phyloP scores from a whole-genome alignment of 768 basidiomycete species.

The Fistulinella prunicolor region DNA sequence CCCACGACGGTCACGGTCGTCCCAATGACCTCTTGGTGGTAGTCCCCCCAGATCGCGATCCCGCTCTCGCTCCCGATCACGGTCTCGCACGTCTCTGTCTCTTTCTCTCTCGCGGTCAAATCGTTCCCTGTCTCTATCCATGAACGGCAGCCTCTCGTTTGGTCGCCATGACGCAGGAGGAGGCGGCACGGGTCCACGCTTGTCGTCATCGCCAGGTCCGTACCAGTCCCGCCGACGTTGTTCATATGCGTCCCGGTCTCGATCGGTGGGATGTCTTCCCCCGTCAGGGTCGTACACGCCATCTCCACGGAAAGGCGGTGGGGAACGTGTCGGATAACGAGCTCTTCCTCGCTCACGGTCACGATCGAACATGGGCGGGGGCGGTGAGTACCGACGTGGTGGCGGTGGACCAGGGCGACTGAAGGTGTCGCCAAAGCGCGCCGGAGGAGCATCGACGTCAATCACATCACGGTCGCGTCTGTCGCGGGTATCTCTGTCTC shows the following conservation, averaged over 20 bases:
- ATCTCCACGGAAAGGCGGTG: constrained; percentile 25
- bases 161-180: constrained; percentile 23
- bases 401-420: constrained; percentile 14
- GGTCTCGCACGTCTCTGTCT: constrained; percentile 31
- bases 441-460: constrained; percentile 32
- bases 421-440: constrained; percentile 37
- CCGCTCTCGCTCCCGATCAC: constrained; percentile 35
- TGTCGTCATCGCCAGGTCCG: constrained; percentile 40
- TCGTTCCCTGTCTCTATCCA: constrained; percentile 37
- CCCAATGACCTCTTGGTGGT: constrained; percentile 35
- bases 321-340: constrained; percentile 33
- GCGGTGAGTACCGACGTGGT: constrained; percentile 17
- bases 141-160: constrained; percentile 34
- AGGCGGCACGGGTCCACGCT: constrained; percentile 21
- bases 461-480: constrained; percentile 39
- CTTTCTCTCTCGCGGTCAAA: constrained; percentile 38
- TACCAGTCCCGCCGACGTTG: constrained; percentile 30
- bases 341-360: constrained; percentile 27
- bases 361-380: constrained; percentile 37
- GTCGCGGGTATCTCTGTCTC: constrained; percentile 32
- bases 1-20: constrained; percentile 39
- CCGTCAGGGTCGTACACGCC: constrained; percentile 32
- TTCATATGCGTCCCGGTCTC: constrained; percentile 33
- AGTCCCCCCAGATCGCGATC: constrained; percentile 18
- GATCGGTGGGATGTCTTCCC: constrained; percentile 30